Base-by-base conservation (phyloP, 371 early-diverging fungal species). In the Mortierella sp. region DNA sequence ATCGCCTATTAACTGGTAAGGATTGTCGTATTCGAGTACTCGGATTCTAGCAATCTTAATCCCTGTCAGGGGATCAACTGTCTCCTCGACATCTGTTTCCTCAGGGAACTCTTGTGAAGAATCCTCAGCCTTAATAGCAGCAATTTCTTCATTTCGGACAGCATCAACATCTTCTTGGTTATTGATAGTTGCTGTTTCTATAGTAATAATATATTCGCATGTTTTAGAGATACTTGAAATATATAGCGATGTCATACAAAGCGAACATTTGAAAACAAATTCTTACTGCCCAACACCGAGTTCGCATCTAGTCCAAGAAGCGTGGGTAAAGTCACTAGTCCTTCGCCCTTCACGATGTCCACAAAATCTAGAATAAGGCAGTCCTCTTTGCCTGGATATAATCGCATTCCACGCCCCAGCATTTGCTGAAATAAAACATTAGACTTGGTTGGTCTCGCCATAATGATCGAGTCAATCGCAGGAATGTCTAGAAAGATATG, bases 351-450 rank as follows among this genome's bases (percentile, higher is more conserved):
- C 42, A 85, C 86, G 49, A 84, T 59, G 72, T 98, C 97, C 49
- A 93, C 93, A 84, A 96, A 93, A 67, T 98, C 98, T 45, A 97
- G 78, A 0, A 96, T 87, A n/a, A 94, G 83, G 66, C 98, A 97
- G 63, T 93, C 87, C 7, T 79, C 64, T 76, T 98, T 98, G 7
- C 82, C 89, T 2, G 82, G 76, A 66, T 83, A 76, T 9, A 90
- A 66, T 2, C 97, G 88, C 88, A 97, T 86, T 5, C 98, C 98
- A 29, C 98, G 89, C 3, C 98, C 98, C 62, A 98, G 84, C 98
- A 98, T 98, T 83, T 98, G 98, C 74, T 94, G 95, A 84, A 96
- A 93, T 57, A 98, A 85, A 2, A 89, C 93, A 10, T 85, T 76
- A 13, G 94, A 94, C 26, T 87, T 79, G 3, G 98, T 98, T 0